These are phyloP conservation scores for Luffa aegyptiaca DNA, from an alignment of 306 rosid genomes.

Conservation along the genomic window DNA sequence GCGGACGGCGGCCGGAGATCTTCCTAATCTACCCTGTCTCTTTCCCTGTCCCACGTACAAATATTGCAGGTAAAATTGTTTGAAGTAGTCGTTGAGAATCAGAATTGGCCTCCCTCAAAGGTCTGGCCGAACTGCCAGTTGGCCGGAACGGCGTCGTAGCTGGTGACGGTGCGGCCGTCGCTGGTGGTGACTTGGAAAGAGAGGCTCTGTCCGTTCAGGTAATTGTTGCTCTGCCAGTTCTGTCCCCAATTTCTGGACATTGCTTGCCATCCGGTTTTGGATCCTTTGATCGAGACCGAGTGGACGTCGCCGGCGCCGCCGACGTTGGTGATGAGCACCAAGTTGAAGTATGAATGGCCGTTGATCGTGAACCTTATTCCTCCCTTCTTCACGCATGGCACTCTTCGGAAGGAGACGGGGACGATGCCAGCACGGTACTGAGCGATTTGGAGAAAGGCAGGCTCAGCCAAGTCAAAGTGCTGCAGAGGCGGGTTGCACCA, in stretches of 20 bases:
- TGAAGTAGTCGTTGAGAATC: not conserved
- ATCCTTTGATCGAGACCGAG: slow-evolving; percentile 75
- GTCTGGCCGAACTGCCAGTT: slow-evolving; percentile 89
- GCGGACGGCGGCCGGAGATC: slow-evolving; percentile 1
- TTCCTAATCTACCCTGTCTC: not conserved
- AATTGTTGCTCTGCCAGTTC: slow-evolving; percentile 88
- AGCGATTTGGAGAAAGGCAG: slow-evolving; percentile 85
- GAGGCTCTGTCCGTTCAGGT: slow-evolving; percentile 64
- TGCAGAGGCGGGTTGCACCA: slow-evolving; percentile 96
- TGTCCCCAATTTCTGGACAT: slow-evolving; percentile 96
- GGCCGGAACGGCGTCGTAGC: slow-evolving; percentile 40
- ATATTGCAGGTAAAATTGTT: too few relatives aligned
- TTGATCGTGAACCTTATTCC: slow-evolving; percentile 86
- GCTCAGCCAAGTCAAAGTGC: slow-evolving; percentile 88
- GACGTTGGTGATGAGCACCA: slow-evolving; percentile 78
- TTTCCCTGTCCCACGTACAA: not conserved
- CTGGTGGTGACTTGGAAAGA: slow-evolving; percentile 85
- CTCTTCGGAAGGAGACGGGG: slow-evolving; percentile 73
- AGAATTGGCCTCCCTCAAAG: slow-evolving; percentile 60
- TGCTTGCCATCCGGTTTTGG: slow-evolving; percentile 63
- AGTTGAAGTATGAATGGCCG: slow-evolving; percentile 91
- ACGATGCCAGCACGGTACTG: slow-evolving; percentile 87
- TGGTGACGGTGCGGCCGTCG: slow-evolving; percentile 63
- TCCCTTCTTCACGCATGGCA: slow-evolving; percentile 72
- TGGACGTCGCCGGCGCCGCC: slow-evolving; percentile 82